Evolutionary conservation across 1,284 basidiomycete genomes (phyloP), one percentile per base, ranked within the genome.

Genomic region (Marasmius fiardii): DNA sequence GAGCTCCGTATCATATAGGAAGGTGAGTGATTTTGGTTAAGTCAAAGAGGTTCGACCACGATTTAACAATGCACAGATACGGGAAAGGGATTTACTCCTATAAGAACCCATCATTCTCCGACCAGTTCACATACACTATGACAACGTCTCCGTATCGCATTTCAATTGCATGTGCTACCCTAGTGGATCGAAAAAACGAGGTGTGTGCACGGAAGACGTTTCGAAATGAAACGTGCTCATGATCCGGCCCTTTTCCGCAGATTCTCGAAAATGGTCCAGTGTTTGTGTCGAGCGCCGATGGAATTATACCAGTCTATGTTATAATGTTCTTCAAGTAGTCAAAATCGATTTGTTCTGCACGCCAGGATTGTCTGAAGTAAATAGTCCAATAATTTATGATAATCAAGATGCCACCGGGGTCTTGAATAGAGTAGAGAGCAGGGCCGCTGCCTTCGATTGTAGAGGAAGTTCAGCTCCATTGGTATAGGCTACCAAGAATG

Each of bases 41-140:
- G 24, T 4, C n/a, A n/a, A n/a, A n/a, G n/a, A n/a, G n/a, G n/a
- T n/a, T n/a, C n/a, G 31, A 53, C 20, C 44, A 47, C 39, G 41
- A 45, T 51, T 37, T 16, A 14, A 41, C 48, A 43, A 12, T 18
- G 47, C 24, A 33, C 24, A 83, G 84, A 61, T 78, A 77, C 52
- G 83, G 84, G 35, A 72, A 79, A 48, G 83, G 83, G 18, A 69
- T 86, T 47, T 86, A 86, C 62, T 79, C 82, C 18, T 83, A 79
- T 64, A 71, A 70, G 39, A 80, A 83, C 65, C 77, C 85, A 20
- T 75, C 74, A 48, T 65, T 71, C 11, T 83, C 84, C 16, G 81
- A 86, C 66, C 67, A 62, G 12, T 76, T 76, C 63, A 77, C 83
- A 10, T 85, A 82, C 7, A 83, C 83, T 37, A 84, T 81, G 61